phyloP scores from a whole-genome alignment of 2,329 filamentous ascomycete species.

The Sordariomycetes sp. region DNA sequence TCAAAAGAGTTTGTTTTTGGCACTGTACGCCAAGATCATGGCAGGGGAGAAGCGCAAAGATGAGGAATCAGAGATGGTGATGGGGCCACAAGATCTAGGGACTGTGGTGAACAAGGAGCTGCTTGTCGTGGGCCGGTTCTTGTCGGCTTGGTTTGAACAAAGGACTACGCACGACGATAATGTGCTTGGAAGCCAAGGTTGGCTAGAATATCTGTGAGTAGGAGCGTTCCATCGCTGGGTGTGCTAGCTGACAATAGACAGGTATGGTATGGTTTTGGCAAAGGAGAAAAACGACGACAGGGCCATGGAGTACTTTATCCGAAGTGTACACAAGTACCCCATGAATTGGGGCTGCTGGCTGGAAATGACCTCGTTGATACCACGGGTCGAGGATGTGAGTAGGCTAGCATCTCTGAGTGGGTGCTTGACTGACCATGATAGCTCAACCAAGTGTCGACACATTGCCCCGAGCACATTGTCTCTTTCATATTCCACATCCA shows the following conservation, averaged over 20 bases:
- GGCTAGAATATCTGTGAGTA: constrained; percentile 71
- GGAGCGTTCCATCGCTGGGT: neutral
- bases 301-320: constrained; percentile 78
- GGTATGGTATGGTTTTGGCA: constrained; percentile 80
- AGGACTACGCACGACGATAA: constrained; percentile 50
- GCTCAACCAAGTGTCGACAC: constrained; percentile 62
- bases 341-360: constrained; percentile 98
- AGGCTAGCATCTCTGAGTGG: no score
- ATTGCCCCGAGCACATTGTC: constrained; percentile 82
- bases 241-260: constrained; percentile 13
- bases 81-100: constrained; percentile 85
- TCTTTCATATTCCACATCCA: constrained; percentile 91
- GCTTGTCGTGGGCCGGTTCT: constrained; percentile 60
- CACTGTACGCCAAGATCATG: constrained; percentile 85
- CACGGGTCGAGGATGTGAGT: constrained; percentile 71
- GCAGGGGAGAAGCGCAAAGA: constrained; percentile 94
- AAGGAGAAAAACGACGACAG: constrained; percentile 85
- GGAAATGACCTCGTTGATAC: constrained; percentile 75
- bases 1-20: constrained; percentile 86
- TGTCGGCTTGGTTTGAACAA: constrained; percentile 74
- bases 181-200: constrained; percentile 66
- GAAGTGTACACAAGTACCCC: constrained; percentile 79
- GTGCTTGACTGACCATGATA: constrained; percentile 25
- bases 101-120: constrained; percentile 81
- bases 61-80: constrained; percentile 94